Evolutionary conservation across 495 filamentous ascomycete species (phyloP).

Genomic region (Daldinia decipiens): DNA sequence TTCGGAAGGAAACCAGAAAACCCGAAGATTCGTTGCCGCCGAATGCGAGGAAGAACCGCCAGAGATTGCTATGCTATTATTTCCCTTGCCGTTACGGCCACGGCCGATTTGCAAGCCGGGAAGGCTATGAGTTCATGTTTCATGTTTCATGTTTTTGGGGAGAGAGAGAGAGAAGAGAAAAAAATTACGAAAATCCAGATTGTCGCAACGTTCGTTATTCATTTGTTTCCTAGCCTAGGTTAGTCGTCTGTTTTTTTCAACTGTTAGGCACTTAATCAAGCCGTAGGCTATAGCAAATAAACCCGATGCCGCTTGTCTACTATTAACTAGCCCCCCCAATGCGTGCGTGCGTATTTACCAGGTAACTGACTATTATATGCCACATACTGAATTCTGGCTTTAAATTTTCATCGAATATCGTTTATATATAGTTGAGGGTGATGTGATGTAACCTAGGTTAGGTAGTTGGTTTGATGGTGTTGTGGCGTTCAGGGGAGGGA

Average conservation of each 20-base stretch:
- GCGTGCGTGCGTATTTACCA: background rate
- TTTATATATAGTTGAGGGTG: background rate
- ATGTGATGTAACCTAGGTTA: background rate
- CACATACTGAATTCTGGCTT: background rate
- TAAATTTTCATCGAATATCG: background rate
- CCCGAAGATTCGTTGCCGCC: background rate
- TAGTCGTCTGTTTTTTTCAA: background rate
- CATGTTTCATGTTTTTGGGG: background rate
- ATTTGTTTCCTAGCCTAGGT: background rate
- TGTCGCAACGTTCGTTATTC: background rate
- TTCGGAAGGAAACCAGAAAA: background rate
- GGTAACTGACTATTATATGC: background rate
- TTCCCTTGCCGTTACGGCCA: background rate
- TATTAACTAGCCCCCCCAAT: background rate
- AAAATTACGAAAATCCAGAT: background rate
- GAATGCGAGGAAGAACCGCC: background rate
- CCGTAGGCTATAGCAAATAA: background rate
- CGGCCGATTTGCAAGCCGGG: background rate
- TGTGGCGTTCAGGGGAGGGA: conserved; percentile 8
- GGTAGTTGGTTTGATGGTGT: background rate
- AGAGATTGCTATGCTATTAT: background rate
- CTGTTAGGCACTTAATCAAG: background rate
- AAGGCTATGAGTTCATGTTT: background rate
- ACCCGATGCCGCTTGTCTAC: background rate
- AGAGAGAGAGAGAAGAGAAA: background rate